These are phyloP conservation scores for Omphalotus olearius DNA, from an alignment of 1,284 basidiomycete genomes.

Conservation along the genomic window DNA sequence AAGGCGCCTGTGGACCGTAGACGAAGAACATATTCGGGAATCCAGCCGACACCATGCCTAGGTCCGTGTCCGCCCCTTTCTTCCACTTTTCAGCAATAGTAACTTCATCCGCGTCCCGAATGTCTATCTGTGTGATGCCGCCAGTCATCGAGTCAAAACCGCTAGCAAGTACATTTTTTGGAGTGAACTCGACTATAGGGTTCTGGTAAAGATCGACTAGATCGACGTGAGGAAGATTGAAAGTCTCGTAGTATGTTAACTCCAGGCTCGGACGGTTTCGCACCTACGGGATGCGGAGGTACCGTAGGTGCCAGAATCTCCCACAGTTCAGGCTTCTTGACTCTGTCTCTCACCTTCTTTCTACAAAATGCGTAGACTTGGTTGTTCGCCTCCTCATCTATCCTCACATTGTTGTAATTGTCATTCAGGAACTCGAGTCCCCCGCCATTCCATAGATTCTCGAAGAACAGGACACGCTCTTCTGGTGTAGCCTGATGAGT, in stretches of 20 bases:
- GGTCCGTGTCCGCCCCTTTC: slow-evolving; percentile 8
- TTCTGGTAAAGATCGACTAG: slow-evolving; percentile 7
- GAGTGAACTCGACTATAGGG: slow-evolving; percentile 5
- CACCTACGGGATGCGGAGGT: slow-evolving; percentile 12
- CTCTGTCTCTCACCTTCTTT: slow-evolving; percentile 3
- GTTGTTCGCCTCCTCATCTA: slow-evolving; percentile 6
- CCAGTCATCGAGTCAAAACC: slow-evolving; percentile 13
- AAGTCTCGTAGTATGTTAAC: slow-evolving; percentile 11
- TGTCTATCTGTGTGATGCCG: slow-evolving; percentile 11
- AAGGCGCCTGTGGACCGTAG: slow-evolving; percentile 9
- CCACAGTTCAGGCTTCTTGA: slow-evolving; percentile 1
- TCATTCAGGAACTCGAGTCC: slow-evolving; percentile 20
- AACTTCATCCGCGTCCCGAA: slow-evolving; percentile 7
- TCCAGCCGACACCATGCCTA: slow-evolving; percentile 7
- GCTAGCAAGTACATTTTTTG: slow-evolving; percentile 6
- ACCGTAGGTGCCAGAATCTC: slow-evolving; percentile 8
- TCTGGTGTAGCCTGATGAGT: slow-evolving; percentile 17
- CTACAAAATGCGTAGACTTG: slow-evolving; percentile 13
- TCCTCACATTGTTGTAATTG: slow-evolving; percentile 14
- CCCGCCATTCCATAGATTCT: slow-evolving; percentile 21
- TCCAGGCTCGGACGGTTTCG: slow-evolving; percentile 12
- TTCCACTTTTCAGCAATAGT: slow-evolving; percentile 12
- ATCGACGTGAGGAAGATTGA: slow-evolving; percentile 10
- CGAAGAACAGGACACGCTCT: slow-evolving; percentile 18
- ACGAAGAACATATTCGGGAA: slow-evolving; percentile 14